Evolutionary conservation across 2,329 filamentous ascomycete species (phyloP).

Genomic region (Exophiala alcalophila): DNA sequence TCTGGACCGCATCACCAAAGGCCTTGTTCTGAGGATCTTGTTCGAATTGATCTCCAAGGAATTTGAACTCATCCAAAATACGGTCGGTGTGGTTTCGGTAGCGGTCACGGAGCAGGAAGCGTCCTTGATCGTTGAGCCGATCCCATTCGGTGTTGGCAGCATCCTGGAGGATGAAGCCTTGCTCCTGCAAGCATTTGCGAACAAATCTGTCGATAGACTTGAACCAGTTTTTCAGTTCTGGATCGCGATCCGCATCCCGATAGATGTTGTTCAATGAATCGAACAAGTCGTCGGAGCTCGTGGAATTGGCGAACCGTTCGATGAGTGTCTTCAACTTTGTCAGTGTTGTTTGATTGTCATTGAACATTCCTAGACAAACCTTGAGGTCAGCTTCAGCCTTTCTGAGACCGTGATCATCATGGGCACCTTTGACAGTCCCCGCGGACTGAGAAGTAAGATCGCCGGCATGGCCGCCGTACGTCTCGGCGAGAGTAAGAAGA

Average conservation of each 20-base stretch:
- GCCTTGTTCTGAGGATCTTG: constrained; percentile 80
- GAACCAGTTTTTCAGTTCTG: constrained; percentile 89
- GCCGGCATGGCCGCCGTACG: constrained; percentile 74
- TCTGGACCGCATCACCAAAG: constrained; percentile 72
- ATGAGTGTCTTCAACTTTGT: constrained; percentile 67
- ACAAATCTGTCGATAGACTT: constrained; percentile 72
- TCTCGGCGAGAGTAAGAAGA: constrained; percentile 76
- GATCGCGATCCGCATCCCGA: constrained; percentile 77
- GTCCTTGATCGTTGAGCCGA: constrained; percentile 76
- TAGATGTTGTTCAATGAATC: constrained; percentile 83
- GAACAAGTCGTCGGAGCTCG: constrained; percentile 82
- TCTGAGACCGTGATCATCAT: constrained; percentile 61
- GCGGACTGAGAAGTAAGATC: constrained; percentile 61
- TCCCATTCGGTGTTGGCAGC: constrained; percentile 78
- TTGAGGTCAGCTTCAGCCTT: constrained; percentile 76
- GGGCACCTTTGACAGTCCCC: constrained; percentile 69
- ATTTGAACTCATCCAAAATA: constrained; percentile 85
- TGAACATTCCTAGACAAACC: constrained; percentile 49
- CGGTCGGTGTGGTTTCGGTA: constrained; percentile 84
- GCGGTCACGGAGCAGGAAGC: constrained; percentile 81
- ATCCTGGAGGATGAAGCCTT: constrained; percentile 87
- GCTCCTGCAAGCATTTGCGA: constrained; percentile 77
- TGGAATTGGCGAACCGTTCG: constrained; percentile 93
- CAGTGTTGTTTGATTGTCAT: constrained; percentile 46
- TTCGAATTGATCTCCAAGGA: constrained; percentile 84